A percentile compares a stretch with the other conserved stretches of the same genome.
Conservation (phyloP, 345 rosid genomes). For the Eutrema yunnanense region DNA sequence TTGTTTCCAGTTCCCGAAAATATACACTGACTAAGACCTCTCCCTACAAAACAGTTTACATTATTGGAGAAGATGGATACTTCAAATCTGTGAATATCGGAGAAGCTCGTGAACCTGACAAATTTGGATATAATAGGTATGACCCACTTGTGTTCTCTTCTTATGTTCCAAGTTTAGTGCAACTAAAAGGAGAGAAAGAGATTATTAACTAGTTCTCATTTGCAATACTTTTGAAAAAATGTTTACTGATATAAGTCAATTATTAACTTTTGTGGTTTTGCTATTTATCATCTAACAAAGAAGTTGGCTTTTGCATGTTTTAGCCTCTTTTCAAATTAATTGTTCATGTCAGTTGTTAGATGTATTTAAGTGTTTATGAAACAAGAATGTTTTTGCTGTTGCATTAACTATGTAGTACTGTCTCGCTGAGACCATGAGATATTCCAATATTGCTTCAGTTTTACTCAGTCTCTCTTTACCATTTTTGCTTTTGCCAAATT, state of each 20-base stretch:
- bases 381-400: neutral
- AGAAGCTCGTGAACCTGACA: neutral
- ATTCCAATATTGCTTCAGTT: conserved; percentile 12
- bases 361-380: neutral
- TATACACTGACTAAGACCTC: neutral
- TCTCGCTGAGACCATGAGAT: neutral
- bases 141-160: neutral
- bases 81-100: neutral
- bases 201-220: neutral
- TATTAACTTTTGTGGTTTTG: neutral
- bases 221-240: neutral
- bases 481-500: conserved; percentile 21
- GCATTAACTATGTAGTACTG: neutral
- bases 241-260: no score
- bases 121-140: neutral
- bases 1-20: neutral
- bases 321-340: no score
- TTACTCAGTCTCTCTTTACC: conserved; percentile 18
- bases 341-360: no score
- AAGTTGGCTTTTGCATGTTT: no score
- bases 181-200: neutral
- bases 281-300: neutral
- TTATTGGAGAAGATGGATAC: neutral
- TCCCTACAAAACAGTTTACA: neutral
- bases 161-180: neutral